Evolutionary conservation across 495 filamentous ascomycete species (phyloP), one percentile per base, ranked within the genome.

Genomic region (Neurospora hispaniola): DNA sequence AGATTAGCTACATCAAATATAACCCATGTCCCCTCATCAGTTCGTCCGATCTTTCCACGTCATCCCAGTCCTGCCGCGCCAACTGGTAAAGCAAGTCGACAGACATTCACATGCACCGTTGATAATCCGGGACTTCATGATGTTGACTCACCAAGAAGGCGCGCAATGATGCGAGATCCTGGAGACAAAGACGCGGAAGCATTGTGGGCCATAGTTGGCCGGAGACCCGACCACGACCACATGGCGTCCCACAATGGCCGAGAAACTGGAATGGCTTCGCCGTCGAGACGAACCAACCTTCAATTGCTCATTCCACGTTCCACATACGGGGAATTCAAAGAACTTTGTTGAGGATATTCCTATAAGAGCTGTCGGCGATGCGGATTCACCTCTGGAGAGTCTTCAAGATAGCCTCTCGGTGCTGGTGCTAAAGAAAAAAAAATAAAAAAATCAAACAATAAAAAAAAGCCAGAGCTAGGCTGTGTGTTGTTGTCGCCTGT

Each of bases 141-240:
- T 11, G 38, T 14, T 31, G 9, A 71, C 20, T 59, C 9, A 31
- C 23, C 42, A 54, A 46, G 72, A 54, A 76, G 48, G 14, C 78
- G 78, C 70, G 80, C 79, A 46, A 76, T 62, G 10, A 74, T 71
- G 42, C 74, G 69, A 43, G 71, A 70, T 46, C 70, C 72, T 23
- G 72, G 38, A 23, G 69, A 74, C 42, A 73, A 74, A 42, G 72
- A 72, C 39, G 71, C 71, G 27, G 77, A 71, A 43, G 74, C 69
- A 73, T 79, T 77, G 70, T 44, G 68, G 73, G 74, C 78, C 76
- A 79, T 41, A 4, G 73, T 73, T 38, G 78, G 78, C 69, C 76
- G 77, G 42, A 79, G 72, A 42, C 77, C 59, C 31, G 73, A 73
- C 71, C 69, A 73, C 38, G 77, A 73, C 76, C 79, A 78, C 71